Percentiles rank a stretch among this genome's conserved stretches.
phyloP scores from a whole-genome alignment of 164 flowering plant genomes.

The Macadamia integrifolia region DNA sequence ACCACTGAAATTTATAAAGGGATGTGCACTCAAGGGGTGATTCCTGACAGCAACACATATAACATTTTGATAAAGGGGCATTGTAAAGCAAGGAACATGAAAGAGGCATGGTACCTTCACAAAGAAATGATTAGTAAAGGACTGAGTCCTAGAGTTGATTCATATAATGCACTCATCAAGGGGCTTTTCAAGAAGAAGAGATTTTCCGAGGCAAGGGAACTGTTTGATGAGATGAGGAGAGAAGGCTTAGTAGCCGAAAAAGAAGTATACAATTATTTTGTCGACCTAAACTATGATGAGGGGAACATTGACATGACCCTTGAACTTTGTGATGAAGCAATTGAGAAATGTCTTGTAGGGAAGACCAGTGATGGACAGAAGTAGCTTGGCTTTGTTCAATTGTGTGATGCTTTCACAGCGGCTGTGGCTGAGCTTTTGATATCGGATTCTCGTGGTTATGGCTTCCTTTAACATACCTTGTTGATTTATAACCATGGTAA shows the following conservation, averaged over 20 bases:
- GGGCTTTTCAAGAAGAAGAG: conserved; percentile 26
- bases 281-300: conserved; percentile 25
- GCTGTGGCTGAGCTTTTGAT: not conserved
- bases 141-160: conserved; percentile 19
- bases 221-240: conserved; percentile 28
- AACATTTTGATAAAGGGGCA: conserved; percentile 33
- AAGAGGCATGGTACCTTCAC: conserved; percentile 29
- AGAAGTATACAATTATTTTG: conserved; percentile 21
- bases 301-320: conserved; percentile 24
- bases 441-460: too few species aligned
- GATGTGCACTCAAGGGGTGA: conserved; percentile 24
- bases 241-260: conserved; percentile 19
- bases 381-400: not conserved
- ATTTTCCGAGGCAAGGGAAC: conserved; percentile 21
- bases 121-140: conserved; percentile 25
- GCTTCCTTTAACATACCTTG: too few species aligned
- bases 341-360: conserved; percentile 23
- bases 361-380: conserved; percentile 8
- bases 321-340: conserved; percentile 32
- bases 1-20: conserved; percentile 22
- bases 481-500: too few species aligned
- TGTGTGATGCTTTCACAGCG: conserved; percentile 4
- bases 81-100: conserved; percentile 31
- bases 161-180: conserved; percentile 33
- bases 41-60: conserved; percentile 25